Percentiles rank a stretch among this genome's conserved stretches.
These are phyloP conservation scores for Aspergillus luchuensis DNA, from an alignment of 2,329 filamentous ascomycete species.

Conservation along the genomic window DNA sequence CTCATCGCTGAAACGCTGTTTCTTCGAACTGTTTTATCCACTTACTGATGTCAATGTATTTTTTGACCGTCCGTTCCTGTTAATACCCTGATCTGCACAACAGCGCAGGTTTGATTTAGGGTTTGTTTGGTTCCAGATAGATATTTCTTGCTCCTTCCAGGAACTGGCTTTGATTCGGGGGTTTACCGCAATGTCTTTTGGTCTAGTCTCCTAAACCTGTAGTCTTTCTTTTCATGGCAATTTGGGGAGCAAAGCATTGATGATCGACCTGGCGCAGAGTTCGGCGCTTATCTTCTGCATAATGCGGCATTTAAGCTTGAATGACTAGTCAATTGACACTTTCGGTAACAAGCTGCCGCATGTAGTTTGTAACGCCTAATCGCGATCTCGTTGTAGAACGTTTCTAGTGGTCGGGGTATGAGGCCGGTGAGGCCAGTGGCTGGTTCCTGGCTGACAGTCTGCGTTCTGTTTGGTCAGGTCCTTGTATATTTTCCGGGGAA, in stretches of 20 bases:
- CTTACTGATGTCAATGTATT: too few relatives aligned
- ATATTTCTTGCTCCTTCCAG: not conserved
- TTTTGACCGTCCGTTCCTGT: too few relatives aligned
- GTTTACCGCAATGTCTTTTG: not conserved
- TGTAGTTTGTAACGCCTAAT: too few relatives aligned
- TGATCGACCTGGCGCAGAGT: too few relatives aligned
- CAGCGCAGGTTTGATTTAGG: not conserved
- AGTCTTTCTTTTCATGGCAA: not conserved
- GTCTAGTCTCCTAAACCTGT: not conserved
- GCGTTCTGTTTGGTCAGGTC: not conserved
- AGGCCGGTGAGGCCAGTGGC: not conserved
- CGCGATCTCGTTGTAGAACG: not conserved
- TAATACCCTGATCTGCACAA: too few relatives aligned
- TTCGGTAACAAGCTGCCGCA: too few relatives aligned
- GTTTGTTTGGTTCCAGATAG: not conserved
- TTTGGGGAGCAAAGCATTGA: not conserved
- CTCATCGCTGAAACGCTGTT: not conserved
- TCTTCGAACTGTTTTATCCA: too few relatives aligned
- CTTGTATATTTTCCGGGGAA: not conserved
- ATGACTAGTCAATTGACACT: too few relatives aligned
- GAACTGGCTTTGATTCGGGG: not conserved
- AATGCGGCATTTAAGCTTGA: too few relatives aligned
- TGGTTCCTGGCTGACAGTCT: not conserved
- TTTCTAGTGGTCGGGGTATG: not conserved
- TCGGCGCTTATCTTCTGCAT: too few relatives aligned